Evolutionary conservation across 805 yeast species (phyloP).

Genomic region (Ogataea henricii): DNA sequence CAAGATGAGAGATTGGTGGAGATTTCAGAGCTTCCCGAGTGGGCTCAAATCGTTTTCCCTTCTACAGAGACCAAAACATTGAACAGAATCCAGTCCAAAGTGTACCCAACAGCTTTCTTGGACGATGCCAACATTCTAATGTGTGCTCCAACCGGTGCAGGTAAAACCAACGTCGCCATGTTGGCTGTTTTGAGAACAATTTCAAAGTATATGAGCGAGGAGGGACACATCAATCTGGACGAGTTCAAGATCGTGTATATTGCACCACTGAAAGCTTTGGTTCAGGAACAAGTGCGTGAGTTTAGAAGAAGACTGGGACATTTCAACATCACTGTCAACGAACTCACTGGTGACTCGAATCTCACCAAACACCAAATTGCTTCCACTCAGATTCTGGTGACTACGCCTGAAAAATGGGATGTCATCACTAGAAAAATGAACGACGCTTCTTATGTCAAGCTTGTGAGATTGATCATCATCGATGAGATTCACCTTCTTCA

Average conservation of each 20-base stretch:
- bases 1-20: conserved; percentile 50
- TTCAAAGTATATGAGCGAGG: conserved; percentile 48
- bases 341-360: conserved; percentile 87
- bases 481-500: conserved; percentile 94
- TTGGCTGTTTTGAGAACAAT: conserved; percentile 69
- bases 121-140: conserved; percentile 71
- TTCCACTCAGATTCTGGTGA: conserved; percentile 80
- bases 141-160: conserved; percentile 99
- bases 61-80: conserved; percentile 61
- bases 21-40: conserved; percentile 67
- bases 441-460: conserved; percentile 62
- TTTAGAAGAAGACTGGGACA: conserved; percentile 67
- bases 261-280: conserved; percentile 93
- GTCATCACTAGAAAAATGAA: conserved; percentile 82
- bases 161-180: conserved; percentile 97
- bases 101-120: conserved; percentile 75
- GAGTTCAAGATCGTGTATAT: conserved; percentile 80
- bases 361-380: conserved; percentile 73
- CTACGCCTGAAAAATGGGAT: conserved; percentile 99
- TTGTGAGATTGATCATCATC: conserved; percentile 72
- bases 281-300: conserved; percentile 91
- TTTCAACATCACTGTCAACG: conserved; percentile 74
- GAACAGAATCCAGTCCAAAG: conserved; percentile 82
- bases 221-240: conserved; percentile 53
- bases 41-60: conserved; percentile 82